Evolutionary conservation across 1,139 yeast species (phyloP), one percentile per base, ranked within the genome.

Genomic region (Candida sojae): DNA sequence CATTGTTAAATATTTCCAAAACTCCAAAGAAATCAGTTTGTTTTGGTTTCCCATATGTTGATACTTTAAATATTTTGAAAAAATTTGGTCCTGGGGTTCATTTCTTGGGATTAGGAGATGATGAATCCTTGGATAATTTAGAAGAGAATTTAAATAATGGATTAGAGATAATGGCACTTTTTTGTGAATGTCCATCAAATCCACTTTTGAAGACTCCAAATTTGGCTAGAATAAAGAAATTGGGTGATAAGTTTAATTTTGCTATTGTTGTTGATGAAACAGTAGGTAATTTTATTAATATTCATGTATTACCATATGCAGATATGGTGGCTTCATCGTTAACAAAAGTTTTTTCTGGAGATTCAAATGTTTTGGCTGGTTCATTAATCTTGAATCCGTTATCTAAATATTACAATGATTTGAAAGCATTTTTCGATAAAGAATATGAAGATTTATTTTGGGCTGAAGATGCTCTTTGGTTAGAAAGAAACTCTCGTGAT

Each of bases 361-460:
- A 90, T 63, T 86, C 96, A 41, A 91, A 92, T 61, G 97, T 93
- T 46, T 88, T 92, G 92, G 97, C 93, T 0, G 99, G 99, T 4
- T 85, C 95, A 11, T 68, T 92, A 53, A 85, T 91, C 9, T 69
- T 93, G 56, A 93, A 92, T 61, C 88, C 93, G 6, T 61, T 73
- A 10, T 78, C 93, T 11, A 70, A 68, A 40, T 70, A 68, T 52
- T 90, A 88, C 66, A 47, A 57, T 0, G 57, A 57, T 38, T 77
- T 92, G 47, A 84, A 86, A 61, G 54, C 65, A 26, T 79, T 79
- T 53, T 74, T 86, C 59, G 62, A 77, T 52, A 70, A 71, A 6
- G 71, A 75, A 39, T 95, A 86, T 61, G 87, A 80, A 56, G 97
- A 92, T 60, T 67, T 77, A 7, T 79, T 89, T 55, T 93, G 98